Conservation (phyloP, 2,329 filamentous ascomycete species). For the Monosporascus sp. region DNA sequence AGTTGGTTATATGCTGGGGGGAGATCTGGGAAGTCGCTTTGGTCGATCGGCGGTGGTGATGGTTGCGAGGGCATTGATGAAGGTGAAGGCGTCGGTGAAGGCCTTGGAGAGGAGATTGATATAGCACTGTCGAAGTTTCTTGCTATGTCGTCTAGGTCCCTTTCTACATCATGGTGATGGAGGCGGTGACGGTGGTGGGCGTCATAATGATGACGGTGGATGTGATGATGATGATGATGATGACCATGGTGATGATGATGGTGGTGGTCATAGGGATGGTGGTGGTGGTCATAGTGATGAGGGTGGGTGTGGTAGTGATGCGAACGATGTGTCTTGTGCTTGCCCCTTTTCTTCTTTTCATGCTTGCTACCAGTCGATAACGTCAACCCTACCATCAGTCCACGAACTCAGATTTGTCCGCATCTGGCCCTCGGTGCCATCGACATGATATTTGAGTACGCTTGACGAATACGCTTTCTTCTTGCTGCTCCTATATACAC, state of each 20-base stretch:
- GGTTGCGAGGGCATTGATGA: neutral
- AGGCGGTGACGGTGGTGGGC: neutral
- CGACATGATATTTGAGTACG: neutral
- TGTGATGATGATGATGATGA: too few relatives aligned
- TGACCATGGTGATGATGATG: neutral
- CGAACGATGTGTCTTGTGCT: neutral
- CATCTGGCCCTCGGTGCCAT: neutral
- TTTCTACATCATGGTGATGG: neutral
- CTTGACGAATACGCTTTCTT: neutral
- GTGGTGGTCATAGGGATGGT: neutral
- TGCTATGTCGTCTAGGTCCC: neutral
- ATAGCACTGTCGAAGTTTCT: neutral
- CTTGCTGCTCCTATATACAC: neutral
- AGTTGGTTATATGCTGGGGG: neutral
- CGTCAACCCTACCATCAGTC: slow-evolving; percentile 1
- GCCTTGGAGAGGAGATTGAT: neutral
- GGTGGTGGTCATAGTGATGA: neutral
- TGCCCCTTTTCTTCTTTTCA: neutral
- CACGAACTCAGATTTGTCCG: slow-evolving; percentile 1
- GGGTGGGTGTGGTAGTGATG: neutral
- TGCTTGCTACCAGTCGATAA: slow-evolving; percentile 1
- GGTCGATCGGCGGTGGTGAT: neutral
- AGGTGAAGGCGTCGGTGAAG: neutral
- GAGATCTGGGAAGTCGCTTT: neutral
- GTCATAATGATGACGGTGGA: too few relatives aligned